Evolutionary conservation across 2,329 filamentous ascomycete species (phyloP).

Genomic region (Fusarium acutatum): DNA sequence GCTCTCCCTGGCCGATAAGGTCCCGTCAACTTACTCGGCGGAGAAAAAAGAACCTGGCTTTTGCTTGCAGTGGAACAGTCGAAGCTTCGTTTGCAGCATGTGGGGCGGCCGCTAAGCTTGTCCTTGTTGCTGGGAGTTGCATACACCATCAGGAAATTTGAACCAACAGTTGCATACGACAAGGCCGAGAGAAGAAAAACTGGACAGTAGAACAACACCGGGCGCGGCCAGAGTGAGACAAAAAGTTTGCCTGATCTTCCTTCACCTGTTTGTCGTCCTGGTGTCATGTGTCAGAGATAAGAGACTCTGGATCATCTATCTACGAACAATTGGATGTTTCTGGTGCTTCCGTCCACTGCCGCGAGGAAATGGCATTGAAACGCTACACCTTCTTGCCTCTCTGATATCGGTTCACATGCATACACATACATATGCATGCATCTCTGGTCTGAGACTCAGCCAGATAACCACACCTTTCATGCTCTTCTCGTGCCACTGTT

Average conservation of each 20-base stretch:
- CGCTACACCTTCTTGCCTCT: neutral
- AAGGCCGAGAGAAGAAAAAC: constrained; percentile 24
- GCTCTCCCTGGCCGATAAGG: constrained; percentile 33
- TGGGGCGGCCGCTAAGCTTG: constrained; percentile 30
- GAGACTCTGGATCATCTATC: neutral
- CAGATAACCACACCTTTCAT: neutral
- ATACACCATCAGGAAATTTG: constrained; percentile 30
- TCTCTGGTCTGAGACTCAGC: constrained; percentile 19
- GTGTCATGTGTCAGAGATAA: constrained; percentile 1
- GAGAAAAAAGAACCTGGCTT: constrained; percentile 7
- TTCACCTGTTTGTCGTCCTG: neutral
- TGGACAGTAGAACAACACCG: constrained; percentile 11
- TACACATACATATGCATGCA: neutral
- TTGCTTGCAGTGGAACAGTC: constrained; percentile 7
- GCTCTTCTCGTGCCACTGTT: neutral
- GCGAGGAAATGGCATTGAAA: neutral
- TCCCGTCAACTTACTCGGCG: constrained; percentile 2
- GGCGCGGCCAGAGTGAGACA: constrained; percentile 32
- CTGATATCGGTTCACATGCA: neutral
- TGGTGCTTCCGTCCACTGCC: constrained; percentile 11
- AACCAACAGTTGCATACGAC: constrained; percentile 25
- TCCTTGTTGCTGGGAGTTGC: constrained; percentile 26
- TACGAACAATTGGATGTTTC: neutral
- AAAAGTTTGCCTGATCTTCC: constrained; percentile 5
- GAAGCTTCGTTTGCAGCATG: constrained; percentile 40